Base-by-base conservation (phyloP, 2,329 filamentous ascomycete species). In the Ustulina deusta region DNA sequence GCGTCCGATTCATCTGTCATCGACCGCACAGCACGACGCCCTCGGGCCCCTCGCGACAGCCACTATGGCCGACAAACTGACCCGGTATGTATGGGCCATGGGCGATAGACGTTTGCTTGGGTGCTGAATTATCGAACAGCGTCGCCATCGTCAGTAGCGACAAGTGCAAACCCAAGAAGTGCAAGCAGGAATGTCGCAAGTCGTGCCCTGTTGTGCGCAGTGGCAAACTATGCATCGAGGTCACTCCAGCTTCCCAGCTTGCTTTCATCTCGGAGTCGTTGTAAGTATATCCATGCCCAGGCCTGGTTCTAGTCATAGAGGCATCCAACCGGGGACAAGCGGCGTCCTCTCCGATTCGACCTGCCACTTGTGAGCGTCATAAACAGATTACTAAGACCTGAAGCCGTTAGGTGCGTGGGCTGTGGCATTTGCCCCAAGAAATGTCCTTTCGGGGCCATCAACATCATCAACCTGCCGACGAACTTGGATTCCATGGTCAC, bases 141-240 rank as follows among this genome's bases (percentile, higher is more conserved):
- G 48, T 52, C 48, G 48, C 48, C n/a, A 52, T 52, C 27, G 48
- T 52, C 48, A 52, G 48, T 52, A 52, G 48, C 27, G 48, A 52
- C 27, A 52, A 52, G 17, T 52, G 48, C 27, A 52, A 52, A 10
- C 48, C 48, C 27, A 52, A 52, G 48, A 52, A 52, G 27, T 52
- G 48, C 27, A 32, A 17, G 32, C 48, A 52, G 48, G 48, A 52
- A 32, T 52, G 48, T 32, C 48, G 48, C 27, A 52, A 52, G 48
- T 52, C 48, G 29, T 52, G 48, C 15, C 48, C 48, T 25, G 44
- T 48, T 48, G 44, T 48, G 44, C 44, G 44, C 20, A 48, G 44
- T 48, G 44, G 44, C n/a, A 48, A 48, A 10, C 44, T 48, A 48
- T 48, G 44, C 20, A 48, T 48, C 20, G 44, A 48, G 44, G 44